These are phyloP conservation scores for Nicotiana knightiana DNA, from an alignment of 257 asterid genomes.

Conservation along the genomic window DNA sequence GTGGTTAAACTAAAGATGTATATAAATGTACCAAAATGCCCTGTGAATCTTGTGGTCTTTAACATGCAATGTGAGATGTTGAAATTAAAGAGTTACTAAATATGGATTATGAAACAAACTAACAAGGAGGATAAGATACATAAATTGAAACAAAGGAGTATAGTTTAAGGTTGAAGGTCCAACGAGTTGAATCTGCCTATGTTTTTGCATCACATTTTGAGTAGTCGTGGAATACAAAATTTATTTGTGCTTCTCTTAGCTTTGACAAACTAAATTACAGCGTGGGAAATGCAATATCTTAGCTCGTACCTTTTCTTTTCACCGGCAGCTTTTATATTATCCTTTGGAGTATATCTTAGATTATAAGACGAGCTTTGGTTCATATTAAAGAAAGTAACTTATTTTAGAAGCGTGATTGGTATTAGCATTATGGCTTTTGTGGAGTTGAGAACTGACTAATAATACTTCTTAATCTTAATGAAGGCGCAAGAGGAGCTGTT, in stretches of 20 bases:
- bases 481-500: constrained; percentile 72
- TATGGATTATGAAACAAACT: not conserved
- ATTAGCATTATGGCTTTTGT: not conserved
- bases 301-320: not conserved
- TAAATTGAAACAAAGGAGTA: not conserved
- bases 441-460: not conserved
- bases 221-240: not conserved
- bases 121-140: no score
- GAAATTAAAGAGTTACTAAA: not conserved
- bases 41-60: no score
- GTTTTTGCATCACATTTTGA: not conserved
- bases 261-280: not conserved
- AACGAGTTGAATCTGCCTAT: not conserved
- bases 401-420: not conserved
- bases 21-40: no score
- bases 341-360: not conserved
- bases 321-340: not conserved
- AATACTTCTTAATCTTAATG: not conserved
- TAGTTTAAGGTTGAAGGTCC: not conserved
- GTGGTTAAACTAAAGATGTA: no score
- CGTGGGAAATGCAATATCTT: not conserved
- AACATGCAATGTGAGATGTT: no score
- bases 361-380: not conserved
- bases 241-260: not conserved
- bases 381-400: not conserved